A percentile compares a stretch with the other conserved stretches of the same genome.
phyloP scores from a whole-genome alignment of 805 yeast species.

The Ogataea glucozyma region DNA sequence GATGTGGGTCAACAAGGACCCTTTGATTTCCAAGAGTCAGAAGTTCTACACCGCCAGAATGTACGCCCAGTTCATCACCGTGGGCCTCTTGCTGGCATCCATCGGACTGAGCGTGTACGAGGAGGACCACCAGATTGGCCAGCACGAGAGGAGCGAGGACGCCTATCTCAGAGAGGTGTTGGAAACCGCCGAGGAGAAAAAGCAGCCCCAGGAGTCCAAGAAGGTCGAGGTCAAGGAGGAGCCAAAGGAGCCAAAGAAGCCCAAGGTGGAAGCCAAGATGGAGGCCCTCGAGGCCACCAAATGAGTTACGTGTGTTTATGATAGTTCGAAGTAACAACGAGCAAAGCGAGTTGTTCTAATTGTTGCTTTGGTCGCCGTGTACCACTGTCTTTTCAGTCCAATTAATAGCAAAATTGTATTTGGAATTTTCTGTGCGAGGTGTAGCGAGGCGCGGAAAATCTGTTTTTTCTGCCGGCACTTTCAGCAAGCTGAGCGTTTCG shows the following conservation, averaged over 20 bases:
- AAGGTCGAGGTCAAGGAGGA: neutral
- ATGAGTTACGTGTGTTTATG: neutral
- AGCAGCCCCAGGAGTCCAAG: neutral
- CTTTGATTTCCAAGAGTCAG: slow-evolving; percentile 71
- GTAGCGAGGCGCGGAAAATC: no score
- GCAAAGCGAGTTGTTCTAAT: neutral
- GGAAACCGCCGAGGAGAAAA: slow-evolving; percentile 10
- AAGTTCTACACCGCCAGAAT: slow-evolving; percentile 87
- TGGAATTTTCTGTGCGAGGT: no score
- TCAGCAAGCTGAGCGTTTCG: no score
- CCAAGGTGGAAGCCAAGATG: slow-evolving; percentile 1
- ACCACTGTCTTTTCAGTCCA: no score
- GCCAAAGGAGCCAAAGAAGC: neutral
- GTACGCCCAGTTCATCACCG: slow-evolving; percentile 85
- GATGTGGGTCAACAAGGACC: slow-evolving; percentile 70
- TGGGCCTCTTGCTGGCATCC: slow-evolving; percentile 66
- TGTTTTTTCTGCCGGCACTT: no score
- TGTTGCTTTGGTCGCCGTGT: no score
- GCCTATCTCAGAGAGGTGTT: slow-evolving; percentile 49
- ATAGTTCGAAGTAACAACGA: neutral
- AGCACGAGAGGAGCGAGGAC: slow-evolving; percentile 35
- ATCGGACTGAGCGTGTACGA: slow-evolving; percentile 67
- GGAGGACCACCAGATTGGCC: slow-evolving; percentile 47
- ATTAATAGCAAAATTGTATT: no score
- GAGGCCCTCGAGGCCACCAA: neutral